Evolutionary conservation across 768 basidiomycete genomes (phyloP), one percentile per base, ranked within the genome.

Genomic region (Roridomyces roridus): DNA sequence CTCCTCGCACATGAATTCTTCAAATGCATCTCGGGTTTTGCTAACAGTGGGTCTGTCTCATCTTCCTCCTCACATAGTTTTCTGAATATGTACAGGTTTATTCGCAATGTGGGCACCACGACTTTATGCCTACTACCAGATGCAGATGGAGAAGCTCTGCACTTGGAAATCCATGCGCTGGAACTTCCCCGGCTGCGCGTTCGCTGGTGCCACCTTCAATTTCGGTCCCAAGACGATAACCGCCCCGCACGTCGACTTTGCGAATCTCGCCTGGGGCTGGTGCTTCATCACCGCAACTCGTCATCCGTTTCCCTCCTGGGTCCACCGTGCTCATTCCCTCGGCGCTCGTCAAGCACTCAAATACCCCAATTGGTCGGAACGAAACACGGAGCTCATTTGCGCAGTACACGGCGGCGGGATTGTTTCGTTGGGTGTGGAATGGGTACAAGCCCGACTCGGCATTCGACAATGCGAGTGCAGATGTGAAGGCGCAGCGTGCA

Each of bases 171-270:
- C 15, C 7, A 10, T 55, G 6, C n/a, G 21, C 10, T 42, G 53
- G 37, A 36, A 28, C 23, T 34, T 41, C n/a, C 21, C 24, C 2
- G 18, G 45, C 26, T 46, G 45, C n/a, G 41, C 70, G 1, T 76
- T 71, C 18, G 55, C 70, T 0, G 57, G 60, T 0, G 39, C 51
- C 0, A 71, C 67, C 2, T 66, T 75, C 57, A 75, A 76, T 1
- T 65, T 74, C 58, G 74, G 72, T 0, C 59, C 64, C 0, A 45
- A 40, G 0, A 64, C 63, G 0, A 34, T 60, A 0, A 66, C 62
- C 0, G 4, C 21, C 0, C 49, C 55, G 1, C 72, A 75, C 28
- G 52, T 48, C 1, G 73, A 76, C 40, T 37, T 9, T 28, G 44
- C 10, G 0, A 75, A 76, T 34, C 46, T 70, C 1, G 56, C 70